Evolutionary conservation across 2,329 filamentous ascomycete species (phyloP).

Genomic region (Lachnellula cervina): DNA sequence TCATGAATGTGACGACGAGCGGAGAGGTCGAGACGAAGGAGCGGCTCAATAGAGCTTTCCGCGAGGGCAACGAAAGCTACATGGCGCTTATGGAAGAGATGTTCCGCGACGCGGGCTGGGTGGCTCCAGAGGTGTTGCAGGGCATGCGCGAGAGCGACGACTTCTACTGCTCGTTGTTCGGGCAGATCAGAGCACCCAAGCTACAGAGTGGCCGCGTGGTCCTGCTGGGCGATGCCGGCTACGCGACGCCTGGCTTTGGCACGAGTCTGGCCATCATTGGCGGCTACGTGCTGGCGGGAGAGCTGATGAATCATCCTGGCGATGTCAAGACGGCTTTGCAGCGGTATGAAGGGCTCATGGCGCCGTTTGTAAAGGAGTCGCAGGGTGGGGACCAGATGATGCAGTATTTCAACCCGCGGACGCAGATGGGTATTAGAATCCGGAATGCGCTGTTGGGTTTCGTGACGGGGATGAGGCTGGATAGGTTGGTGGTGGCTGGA

Average conservation of each 20-base stretch:
- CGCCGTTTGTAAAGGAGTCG: conserved; percentile 2
- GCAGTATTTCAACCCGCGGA: conserved; percentile 9
- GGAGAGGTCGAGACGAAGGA: conserved; percentile 7
- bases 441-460: conserved; percentile 12
- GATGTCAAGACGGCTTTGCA: conserved; percentile 32
- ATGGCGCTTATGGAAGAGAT: conserved; percentile 9
- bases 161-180: conserved; percentile 13
- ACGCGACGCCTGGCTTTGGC: conserved; percentile 39
- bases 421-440: conserved; percentile 5
- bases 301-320: conserved; percentile 30
- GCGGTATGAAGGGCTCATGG: conserved; percentile 41
- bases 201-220: conserved; percentile 9
- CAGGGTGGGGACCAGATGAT: conserved; percentile 7
- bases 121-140: conserved; percentile 3
- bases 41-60: conserved; percentile 3
- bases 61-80: conserved; percentile 5
- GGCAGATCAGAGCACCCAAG: conserved; percentile 8
- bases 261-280: conserved; percentile 37
- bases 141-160: conserved; percentile 12
- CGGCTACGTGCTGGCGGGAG: conserved; percentile 44
- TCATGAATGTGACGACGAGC: conserved; percentile 9
- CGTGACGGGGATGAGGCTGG: conserved; percentile 7
- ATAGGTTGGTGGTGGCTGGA: conserved; percentile 4
- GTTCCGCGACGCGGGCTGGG: conserved; percentile 11
- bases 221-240: conserved; percentile 33